Base-by-base conservation (phyloP, 495 filamentous ascomycete genomes). In the Neurospora sp. region DNA sequence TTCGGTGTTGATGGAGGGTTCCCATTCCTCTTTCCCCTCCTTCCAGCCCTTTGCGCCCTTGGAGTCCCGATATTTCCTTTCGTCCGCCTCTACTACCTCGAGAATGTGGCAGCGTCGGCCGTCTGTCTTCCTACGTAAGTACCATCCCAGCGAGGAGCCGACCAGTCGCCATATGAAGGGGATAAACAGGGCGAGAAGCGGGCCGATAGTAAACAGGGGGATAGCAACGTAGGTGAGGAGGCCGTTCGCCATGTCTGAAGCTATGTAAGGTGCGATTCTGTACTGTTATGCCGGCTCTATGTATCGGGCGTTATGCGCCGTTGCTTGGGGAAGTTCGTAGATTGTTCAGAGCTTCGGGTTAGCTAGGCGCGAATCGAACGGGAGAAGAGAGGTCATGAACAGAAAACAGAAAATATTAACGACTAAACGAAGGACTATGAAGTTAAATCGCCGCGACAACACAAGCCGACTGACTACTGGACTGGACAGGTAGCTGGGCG, bases 91-190 rank as follows among this genome's bases (percentile, higher is more conserved):
- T 70, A 88, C 86, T 69, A 87, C 84, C 70, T 90, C 82, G 74
- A 93, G 83, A 37, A 92, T 85, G 76, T 89, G 86, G 42, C 86
- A 83, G 34, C 92, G 84, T 36, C 85, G 88, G 76, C 88, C 89
- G 36, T 88, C 87, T 3, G 92, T 92, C 77, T 88, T 88, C 77
- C 86, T 89, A 69, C 87, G 85, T 72, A 95, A 85, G 77, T 88
- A 86, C 87, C 87, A 91, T 71, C 92, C 93, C 24, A 90, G 78
- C 24, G 82, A 75, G 6, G 81, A 77, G 59, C 87, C 88, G 0
- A 83, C n/a, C 36, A 80, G 75, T 34, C 75, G 76, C 69, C 86
- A 82, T 39, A 82, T 70, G 21, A 81, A 73, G 36, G 82, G 81
- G 11, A 81, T 34, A 42, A 79, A 74, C 69, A 82, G 72, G 48